Evolutionary conservation across 208 protist species (phyloP).

Genomic region (Trypanosoma rangeli): DNA sequence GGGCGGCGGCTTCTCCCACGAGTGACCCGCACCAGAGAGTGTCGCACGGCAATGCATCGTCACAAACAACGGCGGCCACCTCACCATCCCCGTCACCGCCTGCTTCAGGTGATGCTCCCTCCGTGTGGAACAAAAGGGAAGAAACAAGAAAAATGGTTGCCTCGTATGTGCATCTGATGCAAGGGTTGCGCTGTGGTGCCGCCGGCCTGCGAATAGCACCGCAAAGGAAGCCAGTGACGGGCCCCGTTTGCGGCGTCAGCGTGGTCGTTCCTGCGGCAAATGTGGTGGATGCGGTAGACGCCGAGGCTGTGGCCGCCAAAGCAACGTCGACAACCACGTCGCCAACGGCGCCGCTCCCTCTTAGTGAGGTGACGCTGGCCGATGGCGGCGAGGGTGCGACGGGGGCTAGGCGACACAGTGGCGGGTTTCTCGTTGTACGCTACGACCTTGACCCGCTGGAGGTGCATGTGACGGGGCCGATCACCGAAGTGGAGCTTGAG

Average conservation of each 20-base stretch:
- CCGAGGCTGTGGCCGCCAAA: slow-evolving; percentile 7
- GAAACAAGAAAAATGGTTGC: slow-evolving; percentile 5
- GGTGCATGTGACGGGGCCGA: slow-evolving; percentile 43
- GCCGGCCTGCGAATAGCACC: neutral
- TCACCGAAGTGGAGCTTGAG: slow-evolving; percentile 39
- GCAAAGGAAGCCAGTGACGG: neutral
- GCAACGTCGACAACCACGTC: slow-evolving; percentile 3
- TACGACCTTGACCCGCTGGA: slow-evolving; percentile 61
- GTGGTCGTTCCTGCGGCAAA: neutral
- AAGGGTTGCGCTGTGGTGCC: neutral
- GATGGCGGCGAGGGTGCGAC: neutral
- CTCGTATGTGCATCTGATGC: slow-evolving; percentile 7
- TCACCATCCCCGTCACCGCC: neutral
- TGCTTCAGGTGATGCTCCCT: neutral
- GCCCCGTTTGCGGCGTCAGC: neutral
- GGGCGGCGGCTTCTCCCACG: neutral
- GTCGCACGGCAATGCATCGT: neutral
- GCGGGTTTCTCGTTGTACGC: slow-evolving; percentile 45
- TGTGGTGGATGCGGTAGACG: neutral
- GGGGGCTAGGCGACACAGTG: neutral
- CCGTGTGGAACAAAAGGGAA: neutral
- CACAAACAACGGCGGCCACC: neutral
- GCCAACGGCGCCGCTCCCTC: neutral
- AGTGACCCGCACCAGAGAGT: neutral
- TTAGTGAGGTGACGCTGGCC: neutral